A percentile compares a stretch with the other conserved stretches of the same genome.
Evolutionary conservation across 2,329 filamentous ascomycete species (phyloP).

Genomic region (Neofusicoccum kwambonambiense): DNA sequence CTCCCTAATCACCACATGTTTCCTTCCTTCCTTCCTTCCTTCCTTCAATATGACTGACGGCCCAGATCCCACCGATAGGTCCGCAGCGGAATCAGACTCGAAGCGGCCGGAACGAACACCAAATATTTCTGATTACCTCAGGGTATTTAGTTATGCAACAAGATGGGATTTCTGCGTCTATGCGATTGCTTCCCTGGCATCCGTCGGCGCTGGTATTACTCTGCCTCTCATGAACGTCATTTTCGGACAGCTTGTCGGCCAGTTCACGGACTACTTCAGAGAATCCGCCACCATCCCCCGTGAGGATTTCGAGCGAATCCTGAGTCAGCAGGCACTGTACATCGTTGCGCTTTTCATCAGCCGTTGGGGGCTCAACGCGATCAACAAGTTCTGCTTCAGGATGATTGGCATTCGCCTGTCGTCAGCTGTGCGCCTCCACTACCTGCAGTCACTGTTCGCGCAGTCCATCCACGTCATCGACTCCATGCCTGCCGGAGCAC

Average conservation of each 20-base stretch:
- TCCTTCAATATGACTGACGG: background rate
- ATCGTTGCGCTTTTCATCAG: constrained; percentile 37
- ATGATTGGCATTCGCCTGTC: constrained; percentile 53
- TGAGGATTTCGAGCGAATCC: background rate
- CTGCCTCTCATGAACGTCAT: constrained; percentile 6
- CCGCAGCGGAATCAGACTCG: background rate
- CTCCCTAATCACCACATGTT: background rate
- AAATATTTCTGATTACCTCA: background rate
- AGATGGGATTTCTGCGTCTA: constrained; percentile 1
- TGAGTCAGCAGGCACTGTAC: constrained; percentile 23
- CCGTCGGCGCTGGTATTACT: background rate
- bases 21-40: too few species aligned
- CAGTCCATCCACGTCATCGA: constrained; percentile 53
- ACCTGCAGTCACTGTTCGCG: constrained; percentile 49
- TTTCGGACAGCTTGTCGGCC: background rate
- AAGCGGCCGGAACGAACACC: background rate
- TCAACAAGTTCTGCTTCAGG: constrained; percentile 45
- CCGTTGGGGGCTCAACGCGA: constrained; percentile 32
- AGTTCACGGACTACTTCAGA: background rate
- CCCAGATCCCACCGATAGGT: background rate
- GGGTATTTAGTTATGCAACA: background rate
- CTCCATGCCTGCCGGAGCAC: constrained; percentile 50
- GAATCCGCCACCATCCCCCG: background rate
- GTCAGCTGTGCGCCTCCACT: constrained; percentile 50
- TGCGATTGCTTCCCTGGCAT: background rate